These are phyloP conservation scores for Hysterangium stoloniferum DNA, from an alignment of 768 basidiomycete species.

Conservation along the genomic window DNA sequence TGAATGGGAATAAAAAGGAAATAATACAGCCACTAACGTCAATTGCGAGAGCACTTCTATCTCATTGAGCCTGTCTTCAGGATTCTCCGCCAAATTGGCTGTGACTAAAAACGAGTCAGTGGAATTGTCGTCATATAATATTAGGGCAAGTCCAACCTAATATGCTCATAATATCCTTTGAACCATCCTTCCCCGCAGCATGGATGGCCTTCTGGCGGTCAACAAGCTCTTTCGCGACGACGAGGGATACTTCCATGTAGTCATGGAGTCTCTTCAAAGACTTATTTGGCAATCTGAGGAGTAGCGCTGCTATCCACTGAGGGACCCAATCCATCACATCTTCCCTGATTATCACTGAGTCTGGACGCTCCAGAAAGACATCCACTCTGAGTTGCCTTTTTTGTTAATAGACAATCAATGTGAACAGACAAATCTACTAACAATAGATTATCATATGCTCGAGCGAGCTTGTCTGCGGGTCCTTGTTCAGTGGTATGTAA, in stretches of 20 bases:
- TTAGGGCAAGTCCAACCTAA: constrained; percentile 16
- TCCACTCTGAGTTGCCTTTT: neutral
- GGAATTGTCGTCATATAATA: neutral
- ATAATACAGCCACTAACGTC: constrained; percentile 15
- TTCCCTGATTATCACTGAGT: constrained; percentile 18
- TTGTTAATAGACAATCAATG: neutral
- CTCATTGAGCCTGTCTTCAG: constrained; percentile 22
- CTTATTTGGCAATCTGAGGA: constrained; percentile 24
- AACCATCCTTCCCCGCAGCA: constrained; percentile 15
- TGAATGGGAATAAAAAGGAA: neutral
- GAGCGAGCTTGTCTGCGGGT: neutral
- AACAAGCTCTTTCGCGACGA: constrained; percentile 19
- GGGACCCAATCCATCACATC: constrained; percentile 25
- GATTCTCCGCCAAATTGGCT: constrained; percentile 23
- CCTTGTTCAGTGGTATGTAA: constrained; percentile 15
- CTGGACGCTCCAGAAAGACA: neutral
- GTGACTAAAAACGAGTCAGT: constrained; percentile 16
- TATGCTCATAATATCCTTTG: constrained; percentile 28
- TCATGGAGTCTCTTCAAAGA: constrained; percentile 23
- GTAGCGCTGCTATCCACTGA: constrained; percentile 16
- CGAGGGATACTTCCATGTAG: constrained; percentile 19
- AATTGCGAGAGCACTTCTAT: constrained; percentile 27
- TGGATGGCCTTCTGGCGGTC: constrained; percentile 18
- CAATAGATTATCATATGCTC: neutral
- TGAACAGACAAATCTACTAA: neutral